Evolutionary conservation across 2,329 filamentous ascomycete species (phyloP).

Genomic region (Pseudogymnoascus sp.): DNA sequence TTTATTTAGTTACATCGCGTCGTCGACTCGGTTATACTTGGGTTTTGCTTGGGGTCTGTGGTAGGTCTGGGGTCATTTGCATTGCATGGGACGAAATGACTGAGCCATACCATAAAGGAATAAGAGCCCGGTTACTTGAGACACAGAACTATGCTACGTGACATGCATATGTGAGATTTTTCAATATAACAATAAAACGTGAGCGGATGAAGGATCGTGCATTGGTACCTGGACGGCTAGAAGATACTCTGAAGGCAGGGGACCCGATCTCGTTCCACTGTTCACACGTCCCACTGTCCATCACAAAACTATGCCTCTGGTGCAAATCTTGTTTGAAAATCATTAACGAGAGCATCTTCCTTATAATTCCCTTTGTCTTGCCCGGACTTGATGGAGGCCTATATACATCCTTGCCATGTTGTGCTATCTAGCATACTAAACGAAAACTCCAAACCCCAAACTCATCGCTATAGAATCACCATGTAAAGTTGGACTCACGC

Average conservation of each 20-base stretch:
- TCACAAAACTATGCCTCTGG: background rate
- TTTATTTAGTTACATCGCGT: slow-evolving; percentile 8
- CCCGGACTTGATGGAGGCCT: background rate
- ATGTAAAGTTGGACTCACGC: background rate
- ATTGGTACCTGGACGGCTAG: background rate
- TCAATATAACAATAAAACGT: background rate
- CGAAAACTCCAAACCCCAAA: background rate
- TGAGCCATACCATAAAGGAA: slow-evolving; percentile 8
- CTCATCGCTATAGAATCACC: background rate
- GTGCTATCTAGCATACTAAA: background rate
- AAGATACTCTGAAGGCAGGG: background rate
- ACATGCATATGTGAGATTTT: background rate
- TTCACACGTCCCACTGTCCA: background rate
- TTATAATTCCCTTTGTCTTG: background rate
- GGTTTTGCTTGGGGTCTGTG: slow-evolving; percentile 8
- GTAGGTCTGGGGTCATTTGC: slow-evolving; percentile 6
- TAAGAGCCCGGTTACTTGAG: slow-evolving; percentile 6
- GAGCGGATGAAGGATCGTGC: background rate
- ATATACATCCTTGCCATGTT: background rate
- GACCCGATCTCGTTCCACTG: background rate
- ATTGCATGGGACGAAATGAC: slow-evolving; percentile 2
- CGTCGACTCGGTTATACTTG: background rate
- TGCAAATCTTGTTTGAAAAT: background rate
- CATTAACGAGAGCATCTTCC: background rate
- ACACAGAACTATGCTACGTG: background rate